phyloP scores from a whole-genome alignment of 352 stramenopile species.

The Phytophthora vignae region DNA sequence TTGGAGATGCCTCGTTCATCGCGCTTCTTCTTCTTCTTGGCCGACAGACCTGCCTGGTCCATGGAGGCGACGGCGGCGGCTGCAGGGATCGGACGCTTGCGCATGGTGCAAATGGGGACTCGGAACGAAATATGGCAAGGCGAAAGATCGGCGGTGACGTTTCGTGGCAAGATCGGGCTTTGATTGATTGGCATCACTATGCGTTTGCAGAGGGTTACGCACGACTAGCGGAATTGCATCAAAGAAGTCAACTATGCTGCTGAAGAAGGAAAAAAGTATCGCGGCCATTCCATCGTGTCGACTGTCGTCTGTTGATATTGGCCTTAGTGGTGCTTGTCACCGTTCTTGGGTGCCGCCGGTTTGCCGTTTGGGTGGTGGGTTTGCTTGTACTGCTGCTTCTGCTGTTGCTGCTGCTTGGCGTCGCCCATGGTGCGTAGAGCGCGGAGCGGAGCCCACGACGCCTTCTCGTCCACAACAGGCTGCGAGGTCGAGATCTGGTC shows the following conservation, averaged over 20 bases:
- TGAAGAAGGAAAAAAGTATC: not conserved
- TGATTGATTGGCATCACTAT: slow-evolving; percentile 17
- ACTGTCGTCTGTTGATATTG: not conserved
- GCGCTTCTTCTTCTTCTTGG: slow-evolving; percentile 22
- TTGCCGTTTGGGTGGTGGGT: not conserved
- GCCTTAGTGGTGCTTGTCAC: not conserved
- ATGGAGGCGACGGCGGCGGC: slow-evolving; percentile 5
- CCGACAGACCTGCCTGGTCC: not conserved
- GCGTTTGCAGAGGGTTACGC: not conserved
- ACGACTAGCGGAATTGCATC: not conserved
- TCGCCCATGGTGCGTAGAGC: not conserved
- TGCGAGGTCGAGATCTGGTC: slow-evolving; percentile 1
- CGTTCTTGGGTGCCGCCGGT: not conserved
- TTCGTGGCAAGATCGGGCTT: slow-evolving; percentile 22
- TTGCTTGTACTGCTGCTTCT: not conserved
- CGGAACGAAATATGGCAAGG: not conserved
- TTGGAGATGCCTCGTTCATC: not conserved
- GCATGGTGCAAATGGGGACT: slow-evolving; percentile 15
- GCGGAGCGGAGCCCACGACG: not conserved
- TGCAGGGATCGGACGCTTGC: not conserved
- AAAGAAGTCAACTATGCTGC: no score
- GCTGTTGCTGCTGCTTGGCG: not conserved
- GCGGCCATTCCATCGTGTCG: not conserved
- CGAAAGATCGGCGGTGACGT: slow-evolving; percentile 20
- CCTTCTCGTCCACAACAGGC: not conserved